These are phyloP conservation scores for Strigomonas culicis DNA, from an alignment of 208 protist species.

Conservation along the genomic window DNA sequence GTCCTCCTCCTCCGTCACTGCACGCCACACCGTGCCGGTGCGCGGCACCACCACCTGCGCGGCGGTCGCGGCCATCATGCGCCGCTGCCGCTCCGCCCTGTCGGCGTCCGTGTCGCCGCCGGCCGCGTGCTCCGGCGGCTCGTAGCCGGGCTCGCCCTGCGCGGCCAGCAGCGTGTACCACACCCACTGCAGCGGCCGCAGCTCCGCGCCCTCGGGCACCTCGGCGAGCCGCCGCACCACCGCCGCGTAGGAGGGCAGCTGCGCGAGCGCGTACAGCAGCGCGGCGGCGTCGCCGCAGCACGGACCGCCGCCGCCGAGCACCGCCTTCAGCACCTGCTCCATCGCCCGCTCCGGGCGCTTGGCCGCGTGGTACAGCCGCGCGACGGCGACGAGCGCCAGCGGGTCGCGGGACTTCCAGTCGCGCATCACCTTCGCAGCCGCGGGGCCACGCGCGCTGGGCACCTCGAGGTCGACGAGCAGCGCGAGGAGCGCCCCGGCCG, in stretches of 20 bases:
- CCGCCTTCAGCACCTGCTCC: conserved; percentile 60
- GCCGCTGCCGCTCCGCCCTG: neutral
- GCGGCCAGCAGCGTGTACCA: conserved; percentile 9
- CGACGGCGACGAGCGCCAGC: conserved; percentile 63
- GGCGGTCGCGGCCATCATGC: neutral
- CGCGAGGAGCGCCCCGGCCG: conserved; percentile 46
- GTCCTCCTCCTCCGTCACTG: conserved; percentile 44
- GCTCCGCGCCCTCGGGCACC: conserved; percentile 11
- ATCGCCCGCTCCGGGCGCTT: conserved; percentile 53
- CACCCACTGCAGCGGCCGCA: conserved; percentile 10
- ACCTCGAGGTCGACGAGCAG: conserved; percentile 64
- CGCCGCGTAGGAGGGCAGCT: conserved; percentile 21
- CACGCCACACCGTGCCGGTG: conserved; percentile 62
- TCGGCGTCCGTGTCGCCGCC: neutral
- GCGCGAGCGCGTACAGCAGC: conserved; percentile 61
- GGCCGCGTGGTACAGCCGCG: conserved; percentile 65
- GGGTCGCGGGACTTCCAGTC: conserved; percentile 65
- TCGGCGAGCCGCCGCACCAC: conserved; percentile 15
- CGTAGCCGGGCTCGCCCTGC: neutral
- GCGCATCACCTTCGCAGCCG: conserved; percentile 66
- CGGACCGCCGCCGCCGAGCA: conserved; percentile 16
- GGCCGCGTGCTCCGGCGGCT: neutral
- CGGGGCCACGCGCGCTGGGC: conserved; percentile 41
- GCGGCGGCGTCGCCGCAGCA: conserved; percentile 60
- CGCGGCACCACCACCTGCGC: conserved; percentile 18